Base-by-base conservation (phyloP, 108 stramenopile genomes). In the Cyclotella sp. region DNA sequence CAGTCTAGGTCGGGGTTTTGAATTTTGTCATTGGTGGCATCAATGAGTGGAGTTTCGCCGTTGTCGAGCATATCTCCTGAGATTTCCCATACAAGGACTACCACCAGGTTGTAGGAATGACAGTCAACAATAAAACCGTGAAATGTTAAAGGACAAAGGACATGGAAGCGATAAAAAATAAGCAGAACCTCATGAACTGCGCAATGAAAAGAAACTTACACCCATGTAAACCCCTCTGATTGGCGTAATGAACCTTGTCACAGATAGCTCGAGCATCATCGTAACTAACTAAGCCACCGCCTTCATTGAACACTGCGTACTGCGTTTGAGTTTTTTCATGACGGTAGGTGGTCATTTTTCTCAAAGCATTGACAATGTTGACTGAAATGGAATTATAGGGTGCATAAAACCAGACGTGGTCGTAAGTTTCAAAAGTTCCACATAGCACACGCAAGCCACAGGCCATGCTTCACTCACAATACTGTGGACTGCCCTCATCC, bases 401-500 rank as follows among this genome's bases (percentile, higher is more conserved):
- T 34, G 34, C 34, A 34, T 8, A 19, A 19, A 51, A 18, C 3
- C n/a, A 51, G n/a, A 51, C 49, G 8, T 3, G 49, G 19, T 51
- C 49, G 49, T 51, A 8, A 19, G 3, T 51, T 51, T 3, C 3
- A 19, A 3, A 19, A 51, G 19, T 19, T 19, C 18, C 1, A 8
- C 49, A 51, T 19, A 19, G 3, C 3, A 51, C 18, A 51, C 49
- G 3, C 18, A 6, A 34, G 34, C 34, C 6, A 5, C 6, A 34
- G 34, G 34, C 34, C 34, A 6, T 34, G 34, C 49, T 19, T 18
- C 49, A 51, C 49, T 51, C 19, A 51, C 49, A 84, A 57, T 84
- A 84, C 66, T 83, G 83, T 11, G 83, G 83, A 80, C 64, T 71
- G 1, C 83, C 83, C 34, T 84, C 83, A 64, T 84, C 83, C 46